These are phyloP conservation scores for Nigrospora osmanthi DNA, from an alignment of 2,329 filamentous ascomycete genomes.

Conservation along the genomic window DNA sequence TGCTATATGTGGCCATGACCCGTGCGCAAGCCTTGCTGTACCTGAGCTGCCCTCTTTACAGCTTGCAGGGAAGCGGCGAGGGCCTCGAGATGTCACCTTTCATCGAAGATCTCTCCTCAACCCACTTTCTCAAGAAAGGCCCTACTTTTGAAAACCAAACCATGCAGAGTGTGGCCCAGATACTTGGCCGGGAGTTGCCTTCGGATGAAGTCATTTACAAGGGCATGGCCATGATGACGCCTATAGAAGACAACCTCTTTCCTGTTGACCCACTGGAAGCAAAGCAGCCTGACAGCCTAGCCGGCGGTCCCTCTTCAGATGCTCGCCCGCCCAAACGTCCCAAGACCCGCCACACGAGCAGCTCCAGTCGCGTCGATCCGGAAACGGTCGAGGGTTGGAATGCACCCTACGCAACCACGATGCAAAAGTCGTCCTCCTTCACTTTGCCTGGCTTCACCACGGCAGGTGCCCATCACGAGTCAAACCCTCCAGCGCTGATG, in stretches of 20 bases:
- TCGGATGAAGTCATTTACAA: conserved; percentile 45
- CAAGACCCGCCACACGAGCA: conserved; percentile 20
- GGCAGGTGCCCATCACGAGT: conserved; percentile 45
- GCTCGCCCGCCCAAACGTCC: conserved; percentile 16
- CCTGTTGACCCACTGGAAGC: conserved; percentile 51
- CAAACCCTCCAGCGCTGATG: conserved; percentile 25
- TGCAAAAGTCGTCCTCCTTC: conserved; percentile 51
- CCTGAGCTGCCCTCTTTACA: conserved; percentile 69
- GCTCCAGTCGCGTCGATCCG: conserved; percentile 28
- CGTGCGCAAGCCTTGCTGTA: conserved; percentile 81
- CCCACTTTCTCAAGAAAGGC: conserved; percentile 43
- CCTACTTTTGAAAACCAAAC: conserved; percentile 59
- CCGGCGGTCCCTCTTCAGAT: conserved; percentile 3
- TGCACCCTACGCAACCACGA: conserved; percentile 47
- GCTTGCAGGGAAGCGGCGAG: conserved; percentile 48
- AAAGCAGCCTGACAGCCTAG: conserved; percentile 22
- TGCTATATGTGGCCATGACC: conserved; percentile 97
- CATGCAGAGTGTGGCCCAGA: conserved; percentile 61
- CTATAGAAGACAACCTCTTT: conserved; percentile 59
- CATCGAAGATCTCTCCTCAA: conserved; percentile 38
- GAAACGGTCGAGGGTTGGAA: conserved; percentile 22
- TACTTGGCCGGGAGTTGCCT: conserved; percentile 58
- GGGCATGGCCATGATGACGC: conserved; percentile 43
- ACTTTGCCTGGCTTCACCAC: conserved; percentile 59
- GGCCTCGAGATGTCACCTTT: conserved; percentile 66